Evolutionary conservation across 1,284 basidiomycete genomes (phyloP), one percentile per base, ranked within the genome.

Genomic region (Cutaneotrichosporon cutaneum): DNA sequence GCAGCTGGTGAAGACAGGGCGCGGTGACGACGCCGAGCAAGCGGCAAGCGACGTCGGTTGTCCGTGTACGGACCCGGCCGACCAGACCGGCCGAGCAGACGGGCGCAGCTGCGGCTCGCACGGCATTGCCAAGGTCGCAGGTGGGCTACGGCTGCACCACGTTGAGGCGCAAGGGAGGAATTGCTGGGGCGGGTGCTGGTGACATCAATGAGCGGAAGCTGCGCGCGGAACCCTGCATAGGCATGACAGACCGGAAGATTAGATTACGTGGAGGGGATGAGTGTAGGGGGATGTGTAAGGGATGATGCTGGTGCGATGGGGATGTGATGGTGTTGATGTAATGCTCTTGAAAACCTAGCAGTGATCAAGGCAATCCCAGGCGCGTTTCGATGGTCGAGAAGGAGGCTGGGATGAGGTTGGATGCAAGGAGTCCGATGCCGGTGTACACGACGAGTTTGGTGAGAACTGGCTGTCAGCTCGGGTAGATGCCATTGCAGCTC

Each of bases 391-490:
- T 47, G 45, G 13, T 9, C 22, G 45, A 22, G 22, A 47, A 47
- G 45, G 22, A 47, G 13, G 45, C 11, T 13, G 45, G 45, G 45
- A 47, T 80, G 1, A 82, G 75, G 61, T 87, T 85, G 5, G 81
- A 78, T 0, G 87, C 85, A 18, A 94, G 75, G 27, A 90, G 74
- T 0, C 85, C 91, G 63, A 96, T 94, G 0, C 92, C 92, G 56
- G 85, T 84, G 73, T 96, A 97, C 3, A 95, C 93, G 53, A 92
- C 86, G 4, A 94, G 88, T 80, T 94, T 95, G 32, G 93, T 94
- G 65, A 94, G 78, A 9, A 95, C 92, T 92, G 66, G 21, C 14
- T 2, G 42, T 58, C 7, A 54, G 54, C 52, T 36, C 2, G 22
- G 3, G 4, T 3, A 51, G 7, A 5, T 14, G 9, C 14, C 6